Evolutionary conservation across 139 green algal genomes (phyloP).

Genomic region (Auxenochlorella pyrenoidosa): DNA sequence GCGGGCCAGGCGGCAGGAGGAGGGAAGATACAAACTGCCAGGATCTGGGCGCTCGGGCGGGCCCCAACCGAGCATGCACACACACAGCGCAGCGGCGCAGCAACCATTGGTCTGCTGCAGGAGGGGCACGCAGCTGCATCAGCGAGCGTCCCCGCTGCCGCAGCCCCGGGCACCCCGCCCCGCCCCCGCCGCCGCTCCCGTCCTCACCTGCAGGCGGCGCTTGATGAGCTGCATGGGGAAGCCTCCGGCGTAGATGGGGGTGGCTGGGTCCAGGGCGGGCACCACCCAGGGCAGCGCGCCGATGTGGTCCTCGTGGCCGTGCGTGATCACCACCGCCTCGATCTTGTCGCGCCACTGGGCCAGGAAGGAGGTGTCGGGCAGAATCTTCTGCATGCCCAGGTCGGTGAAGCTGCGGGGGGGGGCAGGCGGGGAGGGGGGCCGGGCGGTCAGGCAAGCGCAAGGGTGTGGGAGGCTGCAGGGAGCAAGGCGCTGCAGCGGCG

Average conservation of each 20-base stretch:
- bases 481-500: no score
- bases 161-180: background rate
- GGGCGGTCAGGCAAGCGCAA: background rate
- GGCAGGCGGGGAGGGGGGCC: background rate
- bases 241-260: conserved; percentile 87
- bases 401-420: conserved; percentile 85
- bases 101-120: background rate
- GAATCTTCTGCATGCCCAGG: conserved; percentile 97
- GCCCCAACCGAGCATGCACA: no score
- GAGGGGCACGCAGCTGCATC: no score
- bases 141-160: background rate
- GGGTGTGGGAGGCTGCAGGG: background rate
- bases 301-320: conserved; percentile 99
- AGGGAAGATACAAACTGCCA: no score
- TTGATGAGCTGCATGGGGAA: conserved; percentile 97
- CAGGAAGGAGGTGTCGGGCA: conserved; percentile 97
- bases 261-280: conserved; percentile 90
- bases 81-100: no score
- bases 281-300: conserved; percentile 95
- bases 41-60: no score
- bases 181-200: background rate
- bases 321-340: conserved; percentile 97
- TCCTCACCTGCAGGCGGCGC: conserved; percentile 68
- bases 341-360: conserved; percentile 96
- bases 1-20: no score